Evolutionary conservation across 139 green algal species (phyloP).

Genomic region (Auxenochlorella protothecoides): DNA sequence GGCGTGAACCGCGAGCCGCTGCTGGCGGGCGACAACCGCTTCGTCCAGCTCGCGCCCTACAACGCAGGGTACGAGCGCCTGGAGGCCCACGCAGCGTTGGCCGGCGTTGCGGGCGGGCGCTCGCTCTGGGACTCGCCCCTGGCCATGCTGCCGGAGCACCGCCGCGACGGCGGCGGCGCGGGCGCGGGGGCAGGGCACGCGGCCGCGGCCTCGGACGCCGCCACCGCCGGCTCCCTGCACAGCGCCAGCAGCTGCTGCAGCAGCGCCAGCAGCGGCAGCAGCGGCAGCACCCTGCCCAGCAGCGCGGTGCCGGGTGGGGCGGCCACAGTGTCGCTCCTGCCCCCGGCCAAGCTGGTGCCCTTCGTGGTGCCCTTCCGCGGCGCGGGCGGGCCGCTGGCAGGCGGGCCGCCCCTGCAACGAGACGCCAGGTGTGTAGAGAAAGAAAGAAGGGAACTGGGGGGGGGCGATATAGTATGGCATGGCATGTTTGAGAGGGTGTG

Average conservation of each 20-base stretch:
- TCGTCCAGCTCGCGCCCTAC: conserved; percentile 69
- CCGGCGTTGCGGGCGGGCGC: conserved; percentile 39
- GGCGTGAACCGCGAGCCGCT: conserved; percentile 56
- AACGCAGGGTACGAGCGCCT: conserved; percentile 67
- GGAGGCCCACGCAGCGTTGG: conserved; percentile 41
- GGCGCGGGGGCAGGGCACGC: not conserved
- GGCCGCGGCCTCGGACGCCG: not conserved
- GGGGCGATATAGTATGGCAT: too few relatives aligned
- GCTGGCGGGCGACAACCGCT: conserved; percentile 68
- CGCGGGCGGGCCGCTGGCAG: conserved; percentile 29
- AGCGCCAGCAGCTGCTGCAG: not conserved
- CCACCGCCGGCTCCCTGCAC: not conserved
- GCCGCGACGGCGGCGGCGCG: conserved; percentile 1
- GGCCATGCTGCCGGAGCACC: conserved; percentile 35
- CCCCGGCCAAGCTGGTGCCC: conserved; percentile 65
- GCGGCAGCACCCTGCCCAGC: not conserved
- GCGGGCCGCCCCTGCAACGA: conserved; percentile 13
- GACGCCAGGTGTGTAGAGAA: too few relatives aligned
- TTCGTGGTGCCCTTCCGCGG: conserved; percentile 79
- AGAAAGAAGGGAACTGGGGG: too few relatives aligned
- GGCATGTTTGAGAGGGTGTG: too few relatives aligned
- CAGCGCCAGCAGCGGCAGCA: not conserved
- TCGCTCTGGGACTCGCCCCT: conserved; percentile 60
- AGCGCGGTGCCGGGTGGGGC: conserved; percentile 6
- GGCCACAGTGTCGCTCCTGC: conserved; percentile 43